Conservation (phyloP, 345 rosid species). For the Brassica rapa region DNA sequence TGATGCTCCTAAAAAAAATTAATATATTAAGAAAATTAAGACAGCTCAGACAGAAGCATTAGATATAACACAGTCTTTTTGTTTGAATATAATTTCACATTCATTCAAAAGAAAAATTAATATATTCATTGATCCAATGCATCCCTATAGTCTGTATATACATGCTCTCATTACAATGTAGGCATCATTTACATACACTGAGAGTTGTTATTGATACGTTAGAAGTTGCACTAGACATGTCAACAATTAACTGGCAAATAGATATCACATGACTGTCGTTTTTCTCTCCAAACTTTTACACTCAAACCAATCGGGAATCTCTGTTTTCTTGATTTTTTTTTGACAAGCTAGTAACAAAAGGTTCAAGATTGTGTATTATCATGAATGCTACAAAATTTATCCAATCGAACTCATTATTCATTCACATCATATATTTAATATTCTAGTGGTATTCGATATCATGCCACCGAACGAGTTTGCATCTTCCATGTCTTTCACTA, state of each 20-base stretch:
- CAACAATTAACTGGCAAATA: background rate
- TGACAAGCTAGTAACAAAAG: background rate
- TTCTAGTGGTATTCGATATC: background rate
- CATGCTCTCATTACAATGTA: background rate
- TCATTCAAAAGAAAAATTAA: background rate
- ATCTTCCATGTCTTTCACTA: background rate
- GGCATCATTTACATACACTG: background rate
- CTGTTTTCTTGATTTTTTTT: background rate
- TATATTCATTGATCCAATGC: conserved; percentile 12
- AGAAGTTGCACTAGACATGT: conserved; percentile 11
- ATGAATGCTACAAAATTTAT: background rate
- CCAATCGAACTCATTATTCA: background rate
- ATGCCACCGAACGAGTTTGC: background rate
- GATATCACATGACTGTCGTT: background rate
- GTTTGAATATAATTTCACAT: no score
- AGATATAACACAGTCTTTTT: no score
- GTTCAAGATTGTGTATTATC: background rate
- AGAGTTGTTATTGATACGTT: background rate
- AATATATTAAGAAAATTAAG: no score
- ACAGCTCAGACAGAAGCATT: no score
- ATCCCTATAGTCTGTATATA: background rate
- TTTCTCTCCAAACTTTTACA: conserved; percentile 9
- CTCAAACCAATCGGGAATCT: background rate
- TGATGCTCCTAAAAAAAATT: background rate
- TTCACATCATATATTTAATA: background rate